These are phyloP conservation scores for Didymella glomerata DNA, from an alignment of 2,329 filamentous ascomycete species.

Conservation along the genomic window DNA sequence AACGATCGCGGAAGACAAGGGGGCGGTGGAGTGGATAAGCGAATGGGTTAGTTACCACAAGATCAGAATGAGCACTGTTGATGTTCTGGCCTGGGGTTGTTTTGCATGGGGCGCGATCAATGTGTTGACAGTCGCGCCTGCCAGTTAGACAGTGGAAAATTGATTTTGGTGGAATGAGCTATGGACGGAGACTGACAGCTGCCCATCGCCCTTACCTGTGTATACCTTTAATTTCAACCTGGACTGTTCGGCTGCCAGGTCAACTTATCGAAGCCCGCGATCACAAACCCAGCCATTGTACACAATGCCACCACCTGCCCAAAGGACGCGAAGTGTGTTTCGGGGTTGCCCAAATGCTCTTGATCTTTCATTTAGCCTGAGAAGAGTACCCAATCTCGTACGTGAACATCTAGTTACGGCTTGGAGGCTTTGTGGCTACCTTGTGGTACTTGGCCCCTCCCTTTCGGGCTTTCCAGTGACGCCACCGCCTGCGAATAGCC, in stretches of 20 bases:
- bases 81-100: constrained; percentile 34
- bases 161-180: no score
- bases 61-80: constrained; percentile 33
- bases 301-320: neutral
- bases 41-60: constrained; percentile 36
- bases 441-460: no score
- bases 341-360: neutral
- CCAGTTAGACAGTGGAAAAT: no score
- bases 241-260: no score
- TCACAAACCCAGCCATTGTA: neutral
- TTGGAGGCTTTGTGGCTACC: no score
- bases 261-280: neutral
- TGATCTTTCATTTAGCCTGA: neutral
- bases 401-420: no score
- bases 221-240: no score
- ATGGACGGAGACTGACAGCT: no score
- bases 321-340: neutral
- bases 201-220: no score
- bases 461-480: no score
- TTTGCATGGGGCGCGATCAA: constrained; percentile 22
- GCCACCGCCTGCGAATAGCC: no score
- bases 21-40: constrained; percentile 19
- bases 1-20: constrained; percentile 2
- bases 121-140: no score
- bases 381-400: neutral